Percentiles rank a stretch among this genome's conserved stretches.
These are phyloP conservation scores for Alternaria viburni DNA, from an alignment of 2,329 filamentous ascomycete genomes.

Conservation along the genomic window DNA sequence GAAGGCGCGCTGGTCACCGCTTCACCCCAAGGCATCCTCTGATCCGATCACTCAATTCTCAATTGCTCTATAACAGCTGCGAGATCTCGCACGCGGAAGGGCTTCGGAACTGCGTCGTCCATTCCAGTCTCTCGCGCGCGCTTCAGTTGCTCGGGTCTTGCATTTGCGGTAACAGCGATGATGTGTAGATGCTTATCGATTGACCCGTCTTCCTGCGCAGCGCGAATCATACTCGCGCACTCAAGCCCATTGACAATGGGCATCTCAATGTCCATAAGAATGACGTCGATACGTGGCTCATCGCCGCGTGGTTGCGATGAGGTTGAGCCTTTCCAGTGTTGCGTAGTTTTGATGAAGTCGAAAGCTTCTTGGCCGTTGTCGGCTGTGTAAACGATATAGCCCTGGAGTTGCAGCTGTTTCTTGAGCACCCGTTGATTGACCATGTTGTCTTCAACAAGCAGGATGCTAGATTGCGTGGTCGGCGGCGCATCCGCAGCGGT, in stretches of 20 bases:
- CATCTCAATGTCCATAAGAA: conserved; percentile 41
- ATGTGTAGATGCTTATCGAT: conserved; percentile 23
- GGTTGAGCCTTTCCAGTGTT: conserved; percentile 5
- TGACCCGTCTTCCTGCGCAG: conserved; percentile 14
- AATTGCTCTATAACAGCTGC: background rate
- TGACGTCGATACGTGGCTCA: conserved; percentile 9
- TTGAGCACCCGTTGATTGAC: conserved; percentile 38
- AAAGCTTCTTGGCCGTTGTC: conserved; percentile 36
- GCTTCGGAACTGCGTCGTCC: conserved; percentile 6
- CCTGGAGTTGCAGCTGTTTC: conserved; percentile 28
- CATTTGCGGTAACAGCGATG: conserved; percentile 38
- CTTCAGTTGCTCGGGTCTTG: conserved; percentile 31
- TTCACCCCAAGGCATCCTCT: background rate
- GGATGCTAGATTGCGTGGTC: background rate
- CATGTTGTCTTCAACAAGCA: conserved; percentile 26
- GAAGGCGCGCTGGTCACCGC: background rate
- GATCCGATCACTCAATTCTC: background rate
- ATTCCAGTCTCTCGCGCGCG: conserved; percentile 5
- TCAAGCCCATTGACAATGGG: conserved; percentile 39
- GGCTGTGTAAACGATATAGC: conserved; percentile 28
- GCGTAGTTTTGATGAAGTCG: background rate
- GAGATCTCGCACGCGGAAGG: background rate
- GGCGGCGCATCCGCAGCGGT: background rate
- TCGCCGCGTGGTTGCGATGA: conserved; percentile 10
- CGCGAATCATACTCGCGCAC: conserved; percentile 23